phyloP scores from a whole-genome alignment of 129 eudicot genomes.

The Centrapalus pauciflorus region DNA sequence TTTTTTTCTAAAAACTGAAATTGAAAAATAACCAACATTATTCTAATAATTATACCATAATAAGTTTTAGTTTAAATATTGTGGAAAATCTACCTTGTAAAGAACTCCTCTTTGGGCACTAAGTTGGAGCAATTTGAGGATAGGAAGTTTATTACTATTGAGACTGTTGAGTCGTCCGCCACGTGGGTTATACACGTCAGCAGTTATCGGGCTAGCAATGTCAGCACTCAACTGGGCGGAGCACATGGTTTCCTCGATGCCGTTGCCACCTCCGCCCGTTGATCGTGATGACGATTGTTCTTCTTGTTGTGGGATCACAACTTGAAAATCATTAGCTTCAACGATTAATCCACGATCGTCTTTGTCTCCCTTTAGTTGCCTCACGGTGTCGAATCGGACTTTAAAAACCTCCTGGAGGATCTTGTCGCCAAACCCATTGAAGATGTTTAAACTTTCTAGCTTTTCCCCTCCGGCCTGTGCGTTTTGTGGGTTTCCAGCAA shows the following conservation, averaged over 20 bases:
- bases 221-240: conserved; percentile 30
- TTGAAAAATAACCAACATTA: no score
- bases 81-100: conserved; percentile 35
- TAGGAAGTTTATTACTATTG: conserved; percentile 55
- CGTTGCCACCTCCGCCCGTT: conserved; percentile 23
- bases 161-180: conserved; percentile 50
- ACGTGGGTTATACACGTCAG: conserved; percentile 62
- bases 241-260: conserved; percentile 53
- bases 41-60: no score
- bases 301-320: conserved; percentile 19
- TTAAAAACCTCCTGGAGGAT: conserved; percentile 25
- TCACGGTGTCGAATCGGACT: conserved; percentile 21
- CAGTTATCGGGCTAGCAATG: conserved; percentile 35
- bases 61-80: no score
- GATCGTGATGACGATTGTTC: conserved; percentile 8
- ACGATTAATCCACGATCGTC: conserved; percentile 45
- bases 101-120: conserved; percentile 64
- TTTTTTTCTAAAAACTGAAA: no score
- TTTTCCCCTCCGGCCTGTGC: conserved; percentile 20
- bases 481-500: conserved; percentile 56
- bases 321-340: conserved; percentile 23
- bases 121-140: conserved; percentile 50
- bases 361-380: conserved; percentile 19
- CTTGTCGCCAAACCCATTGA: conserved; percentile 33
- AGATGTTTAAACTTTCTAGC: conserved; percentile 29